Conservation (phyloP, 495 filamentous ascomycete species). For the Aspergillus coremiiformis region DNA sequence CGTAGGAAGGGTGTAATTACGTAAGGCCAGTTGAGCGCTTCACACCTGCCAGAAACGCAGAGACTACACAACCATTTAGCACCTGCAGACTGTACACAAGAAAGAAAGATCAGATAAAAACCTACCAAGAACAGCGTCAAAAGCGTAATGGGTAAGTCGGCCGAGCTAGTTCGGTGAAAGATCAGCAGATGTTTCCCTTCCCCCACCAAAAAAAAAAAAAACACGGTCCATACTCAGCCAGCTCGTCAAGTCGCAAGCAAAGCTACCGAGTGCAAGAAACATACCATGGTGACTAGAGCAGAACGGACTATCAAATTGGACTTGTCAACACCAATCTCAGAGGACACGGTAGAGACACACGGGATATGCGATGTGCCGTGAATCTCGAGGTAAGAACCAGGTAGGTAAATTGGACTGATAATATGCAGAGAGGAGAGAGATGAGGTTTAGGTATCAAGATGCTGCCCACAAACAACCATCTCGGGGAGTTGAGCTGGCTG, state of each 20-base stretch:
- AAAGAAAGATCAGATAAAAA: constrained; percentile 9
- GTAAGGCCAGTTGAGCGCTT: constrained; percentile 94
- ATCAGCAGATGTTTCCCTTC: not conserved
- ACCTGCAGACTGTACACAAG: constrained; percentile 13
- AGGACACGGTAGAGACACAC: not conserved
- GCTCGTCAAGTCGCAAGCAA: not conserved
- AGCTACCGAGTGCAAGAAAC: not conserved
- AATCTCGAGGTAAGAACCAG: not conserved
- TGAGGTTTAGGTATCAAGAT: too few species aligned
- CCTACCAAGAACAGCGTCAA: constrained; percentile 89
- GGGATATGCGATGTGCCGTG: not conserved
- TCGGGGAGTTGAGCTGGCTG: constrained; percentile 11
- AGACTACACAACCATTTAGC: constrained; percentile 50
- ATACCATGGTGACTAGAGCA: constrained; percentile 17
- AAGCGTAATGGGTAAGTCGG: constrained; percentile 85
- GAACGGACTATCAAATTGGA: not conserved
- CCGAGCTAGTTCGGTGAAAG: constrained; percentile 57
- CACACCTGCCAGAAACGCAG: constrained; percentile 91
- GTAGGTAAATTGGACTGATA: not conserved
- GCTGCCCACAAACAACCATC: not conserved
- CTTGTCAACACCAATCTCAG: not conserved
- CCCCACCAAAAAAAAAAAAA: not conserved
- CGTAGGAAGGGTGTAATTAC: constrained; percentile 52
- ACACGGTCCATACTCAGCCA: not conserved
- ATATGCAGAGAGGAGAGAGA: not conserved